Evolutionary conservation across 179 eudicot species (phyloP).

Genomic region (Spergularia azorica): DNA sequence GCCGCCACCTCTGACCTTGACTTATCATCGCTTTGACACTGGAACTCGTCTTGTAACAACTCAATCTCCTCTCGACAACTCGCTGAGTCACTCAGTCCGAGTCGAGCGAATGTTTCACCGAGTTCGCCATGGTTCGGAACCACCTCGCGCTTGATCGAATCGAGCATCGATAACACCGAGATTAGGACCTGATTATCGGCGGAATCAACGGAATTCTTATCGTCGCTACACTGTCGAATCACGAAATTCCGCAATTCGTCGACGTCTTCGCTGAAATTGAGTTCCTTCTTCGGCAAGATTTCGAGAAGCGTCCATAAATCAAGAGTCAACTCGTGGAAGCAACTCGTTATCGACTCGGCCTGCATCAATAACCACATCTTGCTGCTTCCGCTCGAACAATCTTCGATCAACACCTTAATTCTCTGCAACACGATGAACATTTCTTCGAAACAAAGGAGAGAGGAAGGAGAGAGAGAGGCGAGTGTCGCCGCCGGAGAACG

Average conservation of each 20-base stretch:
- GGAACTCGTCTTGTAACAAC: slow-evolving; percentile 73
- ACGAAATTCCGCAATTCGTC: slow-evolving; percentile 56
- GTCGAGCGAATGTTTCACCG: slow-evolving; percentile 43
- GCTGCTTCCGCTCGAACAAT: slow-evolving; percentile 69
- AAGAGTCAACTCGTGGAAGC: slow-evolving; percentile 60
- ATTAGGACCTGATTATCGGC: slow-evolving; percentile 39
- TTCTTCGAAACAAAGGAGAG: slow-evolving; percentile 71
- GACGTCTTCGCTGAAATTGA: slow-evolving; percentile 62
- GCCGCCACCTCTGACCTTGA: slow-evolving; percentile 56
- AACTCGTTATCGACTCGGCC: slow-evolving; percentile 38
- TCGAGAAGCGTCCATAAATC: slow-evolving; percentile 76
- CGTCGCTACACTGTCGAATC: slow-evolving; percentile 54
- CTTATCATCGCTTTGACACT: slow-evolving; percentile 61
- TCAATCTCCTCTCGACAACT: slow-evolving; percentile 74
- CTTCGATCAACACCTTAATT: slow-evolving; percentile 57
- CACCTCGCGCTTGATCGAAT: slow-evolving; percentile 53
- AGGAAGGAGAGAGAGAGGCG: slow-evolving; percentile 42
- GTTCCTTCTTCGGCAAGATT: slow-evolving; percentile 56
- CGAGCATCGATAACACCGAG: slow-evolving; percentile 51
- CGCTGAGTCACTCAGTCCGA: slow-evolving; percentile 59
- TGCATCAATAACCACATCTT: slow-evolving; percentile 72
- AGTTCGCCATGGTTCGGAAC: slow-evolving; percentile 60
- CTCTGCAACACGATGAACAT: slow-evolving; percentile 70
- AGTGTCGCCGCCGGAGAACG: slow-evolving; percentile 14
- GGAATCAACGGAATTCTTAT: slow-evolving; percentile 36